phyloP scores from a whole-genome alignment of 495 filamentous ascomycete genomes.

The Penicillium longicatenatum region DNA sequence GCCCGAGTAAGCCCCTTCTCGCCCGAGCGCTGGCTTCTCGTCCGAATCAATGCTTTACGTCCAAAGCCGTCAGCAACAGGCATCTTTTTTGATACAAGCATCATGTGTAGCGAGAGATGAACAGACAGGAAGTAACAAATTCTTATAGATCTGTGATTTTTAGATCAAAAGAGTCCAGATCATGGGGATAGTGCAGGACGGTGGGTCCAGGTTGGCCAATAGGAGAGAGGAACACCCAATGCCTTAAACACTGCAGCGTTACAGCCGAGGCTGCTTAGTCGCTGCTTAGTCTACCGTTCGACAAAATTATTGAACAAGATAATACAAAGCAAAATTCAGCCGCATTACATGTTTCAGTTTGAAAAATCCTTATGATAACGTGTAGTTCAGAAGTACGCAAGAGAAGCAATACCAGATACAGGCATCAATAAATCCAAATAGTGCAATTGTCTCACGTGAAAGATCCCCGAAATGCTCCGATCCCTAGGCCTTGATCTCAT shows the following conservation, averaged over 20 bases:
- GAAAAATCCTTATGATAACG: not conserved
- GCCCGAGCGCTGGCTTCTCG: constrained; percentile 20
- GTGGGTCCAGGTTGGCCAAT: not conserved
- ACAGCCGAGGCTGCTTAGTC: not conserved
- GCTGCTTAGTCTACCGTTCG: not conserved
- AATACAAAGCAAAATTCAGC: not conserved
- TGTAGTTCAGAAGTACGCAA: not conserved
- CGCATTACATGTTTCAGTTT: too few relatives aligned
- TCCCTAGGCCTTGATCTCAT: not conserved
- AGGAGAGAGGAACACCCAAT: not conserved
- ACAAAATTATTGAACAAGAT: not conserved
- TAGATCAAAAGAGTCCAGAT: not conserved
- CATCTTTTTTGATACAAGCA: not conserved
- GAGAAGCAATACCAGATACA: not conserved
- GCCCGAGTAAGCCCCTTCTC: constrained; percentile 23
- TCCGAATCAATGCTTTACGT: constrained; percentile 9
- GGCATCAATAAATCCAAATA: constrained; percentile 11
- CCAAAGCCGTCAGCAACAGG: not conserved
- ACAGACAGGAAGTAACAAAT: not conserved
- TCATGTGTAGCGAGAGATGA: not conserved
- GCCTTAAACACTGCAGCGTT: not conserved
- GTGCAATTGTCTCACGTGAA: constrained; percentile 10
- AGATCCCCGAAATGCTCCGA: constrained; percentile 1
- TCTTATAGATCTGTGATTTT: not conserved
- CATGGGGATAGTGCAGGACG: not conserved